phyloP scores from a whole-genome alignment of 73 alveolate species.

The Paramecium sexaurelia region DNA sequence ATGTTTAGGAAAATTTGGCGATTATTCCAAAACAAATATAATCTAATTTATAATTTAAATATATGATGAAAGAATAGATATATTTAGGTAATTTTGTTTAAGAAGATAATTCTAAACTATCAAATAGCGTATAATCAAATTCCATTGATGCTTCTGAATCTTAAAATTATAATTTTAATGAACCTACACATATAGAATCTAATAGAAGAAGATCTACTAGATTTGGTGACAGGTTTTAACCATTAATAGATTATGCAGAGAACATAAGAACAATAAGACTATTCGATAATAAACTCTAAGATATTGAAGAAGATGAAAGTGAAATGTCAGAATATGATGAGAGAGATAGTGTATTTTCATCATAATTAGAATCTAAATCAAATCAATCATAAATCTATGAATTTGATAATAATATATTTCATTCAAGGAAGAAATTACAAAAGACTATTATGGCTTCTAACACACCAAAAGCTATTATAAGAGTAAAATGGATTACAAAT shows the following conservation, averaged over 20 bases:
- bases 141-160: not conserved
- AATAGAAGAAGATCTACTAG: not conserved
- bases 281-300: not conserved
- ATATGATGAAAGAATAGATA: not conserved
- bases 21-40: not conserved
- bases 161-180: not conserved
- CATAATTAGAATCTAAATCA: not conserved
- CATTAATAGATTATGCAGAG: not conserved
- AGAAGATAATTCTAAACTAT: conserved; percentile 1
- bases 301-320: conserved; percentile 15
- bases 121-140: not conserved
- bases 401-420: conserved; percentile 3
- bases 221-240: not conserved
- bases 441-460: not conserved
- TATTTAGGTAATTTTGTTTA: not conserved
- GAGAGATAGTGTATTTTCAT: not conserved
- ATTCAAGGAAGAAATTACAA: conserved; percentile 34
- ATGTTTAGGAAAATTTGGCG: not conserved
- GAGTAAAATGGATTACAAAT: not conserved
- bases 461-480: not conserved
- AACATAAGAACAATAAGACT: conserved; percentile 12
- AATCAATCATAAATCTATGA: not conserved
- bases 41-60: not conserved
- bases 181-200: not conserved
- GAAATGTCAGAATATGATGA: conserved; percentile 3